phyloP scores from a whole-genome alignment of 1,284 basidiomycete genomes.

The Blastosporella zonata region DNA sequence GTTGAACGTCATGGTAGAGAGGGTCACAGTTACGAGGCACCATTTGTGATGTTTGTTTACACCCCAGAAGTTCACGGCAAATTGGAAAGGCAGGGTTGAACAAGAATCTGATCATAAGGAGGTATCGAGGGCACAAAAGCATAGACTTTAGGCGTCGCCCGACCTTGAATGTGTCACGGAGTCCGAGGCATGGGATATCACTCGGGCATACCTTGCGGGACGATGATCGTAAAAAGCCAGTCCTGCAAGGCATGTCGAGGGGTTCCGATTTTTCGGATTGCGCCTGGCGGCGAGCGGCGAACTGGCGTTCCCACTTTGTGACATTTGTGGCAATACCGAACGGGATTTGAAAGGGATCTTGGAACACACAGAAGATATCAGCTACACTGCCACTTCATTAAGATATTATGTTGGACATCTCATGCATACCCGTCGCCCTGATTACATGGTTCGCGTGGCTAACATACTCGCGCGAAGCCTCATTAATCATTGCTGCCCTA shows the following conservation, averaged over 20 bases:
- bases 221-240: constrained; percentile 1
- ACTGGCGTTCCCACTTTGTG: background rate
- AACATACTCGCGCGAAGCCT: background rate
- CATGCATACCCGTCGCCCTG: constrained; percentile 3
- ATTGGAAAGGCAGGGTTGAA: constrained; percentile 2
- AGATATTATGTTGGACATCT: background rate
- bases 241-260: background rate
- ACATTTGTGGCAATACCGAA: background rate
- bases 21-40: background rate
- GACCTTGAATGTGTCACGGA: constrained; percentile 7
- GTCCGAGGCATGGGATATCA: constrained; percentile 12
- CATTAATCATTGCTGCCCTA: no score
- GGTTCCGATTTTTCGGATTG: constrained; percentile 9
- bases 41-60: constrained; percentile 12
- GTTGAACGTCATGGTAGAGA: constrained; percentile 8
- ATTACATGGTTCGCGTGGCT: constrained; percentile 5
- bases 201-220: constrained; percentile 7
- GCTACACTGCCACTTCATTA: constrained; percentile 13
- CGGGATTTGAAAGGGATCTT: constrained; percentile 1
- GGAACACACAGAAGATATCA: constrained; percentile 4
- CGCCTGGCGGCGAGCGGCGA: background rate
- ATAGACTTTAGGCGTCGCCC: constrained; percentile 20
- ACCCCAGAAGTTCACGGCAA: constrained; percentile 16
- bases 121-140: constrained; percentile 7
- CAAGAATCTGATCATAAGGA: constrained; percentile 8